Percentiles rank a stretch among this genome's conserved stretches.
phyloP scores from a whole-genome alignment of 2,329 filamentous ascomycete genomes.

The Colletotrichum salicis region DNA sequence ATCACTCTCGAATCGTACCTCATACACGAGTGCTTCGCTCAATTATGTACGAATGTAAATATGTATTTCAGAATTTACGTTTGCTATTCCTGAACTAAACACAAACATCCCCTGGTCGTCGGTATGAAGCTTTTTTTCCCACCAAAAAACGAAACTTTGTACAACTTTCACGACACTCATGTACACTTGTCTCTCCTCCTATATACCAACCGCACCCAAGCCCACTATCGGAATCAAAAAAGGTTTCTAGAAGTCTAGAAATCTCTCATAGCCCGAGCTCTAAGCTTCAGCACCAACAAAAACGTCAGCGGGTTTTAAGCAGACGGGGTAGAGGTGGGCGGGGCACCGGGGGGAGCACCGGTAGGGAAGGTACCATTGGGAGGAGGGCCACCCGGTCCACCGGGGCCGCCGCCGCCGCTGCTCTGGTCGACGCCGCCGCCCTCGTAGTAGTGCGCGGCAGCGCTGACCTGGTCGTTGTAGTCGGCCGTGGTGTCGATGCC shows the following conservation, averaged over 20 bases:
- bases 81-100: not conserved
- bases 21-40: too few relatives aligned
- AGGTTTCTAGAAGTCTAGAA: not conserved
- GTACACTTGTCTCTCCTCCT: not conserved
- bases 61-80: not conserved
- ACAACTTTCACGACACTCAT: too few relatives aligned
- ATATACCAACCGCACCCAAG: not conserved
- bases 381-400: constrained; percentile 5
- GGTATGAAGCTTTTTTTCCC: not conserved
- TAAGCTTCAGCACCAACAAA: not conserved
- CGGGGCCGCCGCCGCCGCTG: constrained; percentile 15
- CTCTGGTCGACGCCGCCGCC: constrained; percentile 29
- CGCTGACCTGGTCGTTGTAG: constrained; percentile 28
- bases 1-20: too few relatives aligned
- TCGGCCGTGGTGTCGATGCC: constrained; percentile 54
- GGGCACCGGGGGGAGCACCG: not conserved
- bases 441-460: constrained; percentile 31
- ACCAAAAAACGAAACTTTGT: not conserved
- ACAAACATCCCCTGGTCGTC: not conserved
- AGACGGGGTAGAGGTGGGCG: not conserved
- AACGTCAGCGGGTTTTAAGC: not conserved
- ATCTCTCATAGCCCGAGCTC: not conserved
- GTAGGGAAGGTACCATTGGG: constrained; percentile 2
- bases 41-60: not conserved
- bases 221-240: not conserved